Base-by-base conservation (phyloP, 2,329 filamentous ascomycete species). In the Colletotrichum orbiculare region DNA sequence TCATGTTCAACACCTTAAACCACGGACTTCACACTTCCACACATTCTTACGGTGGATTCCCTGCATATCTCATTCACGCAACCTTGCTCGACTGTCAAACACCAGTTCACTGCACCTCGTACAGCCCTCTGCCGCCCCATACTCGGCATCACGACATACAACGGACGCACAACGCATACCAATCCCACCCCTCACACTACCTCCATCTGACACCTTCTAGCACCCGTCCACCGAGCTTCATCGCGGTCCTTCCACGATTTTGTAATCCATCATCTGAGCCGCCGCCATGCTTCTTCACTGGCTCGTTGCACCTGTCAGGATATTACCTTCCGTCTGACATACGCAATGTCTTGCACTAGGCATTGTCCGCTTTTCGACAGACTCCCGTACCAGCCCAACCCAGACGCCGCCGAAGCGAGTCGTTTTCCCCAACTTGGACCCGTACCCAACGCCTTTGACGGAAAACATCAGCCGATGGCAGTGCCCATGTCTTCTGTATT, bases 81-180 rank as follows among this genome's bases (percentile, higher is more conserved):
- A 43, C 53, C 46, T 48, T 49, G 50, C 8, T 12, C 52, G 39
- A 53, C 42, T 49, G 52, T 47, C 57, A 57, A 48, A 65, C 62
- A 56, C 58, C 52, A 33, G 25, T 8, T 46, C 55, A 49, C 11
- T 35, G 8, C 12, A 25, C 38, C 4, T 12, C 41, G 54, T 50
- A 49, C 38, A 58, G 25, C 46, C 46, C 52, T 43, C 10, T 17
- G 17, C 25, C 50, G 49, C 46, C 46, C 46, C 55, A 43, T 38
- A 50, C 55, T 35, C 17, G 43, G 17, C 37, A 58, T 58, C 38
- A 50, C 55, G 55, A 50, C 55, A 58, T 58, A 58, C 25, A 50
- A 37, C 46, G 33, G 38, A 58, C 46, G 55, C 34, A 38, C 15
- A 8, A 53, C 9, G 10, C 55, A 58, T 39, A 17, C 33, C n/a